Base-by-base conservation (phyloP, 2,329 filamentous ascomycete species). In the Lecanicillium sp. region DNA sequence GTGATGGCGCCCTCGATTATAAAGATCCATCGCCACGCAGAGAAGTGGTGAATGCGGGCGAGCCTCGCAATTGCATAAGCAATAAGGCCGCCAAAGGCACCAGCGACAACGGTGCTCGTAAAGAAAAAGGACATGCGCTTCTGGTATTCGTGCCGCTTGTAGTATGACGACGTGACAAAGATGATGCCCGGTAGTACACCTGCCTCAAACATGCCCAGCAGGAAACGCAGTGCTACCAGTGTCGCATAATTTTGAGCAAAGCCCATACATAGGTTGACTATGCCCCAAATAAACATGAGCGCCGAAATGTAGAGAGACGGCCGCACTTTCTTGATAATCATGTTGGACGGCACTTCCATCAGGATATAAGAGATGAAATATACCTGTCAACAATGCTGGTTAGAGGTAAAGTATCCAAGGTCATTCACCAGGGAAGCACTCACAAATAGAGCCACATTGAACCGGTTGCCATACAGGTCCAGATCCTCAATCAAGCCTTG, bases 21-120 rank as follows among this genome's bases (percentile, higher is more conserved):
- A 56, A 84, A 84, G 0, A 83, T 64, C 52, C 77, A 81, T 13
- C 74, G 62, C 78, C 79, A 84, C 3, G 77, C 79, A 4, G 66
- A 59, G 3, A 81, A 25, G 22, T 25, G 22, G 11, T 25, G 22
- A 11, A 25, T 25, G 22, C 22, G 22, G 11, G 7, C 22, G 22
- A 25, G 22, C 11, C 22, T 6, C 22, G 22, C 22, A 25, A 25
- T 25, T 11, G 22, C 66, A 34, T 65, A 72, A 3, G 71, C 70
- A 2, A 75, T 56, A 2, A 74, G 39, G 43, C 65, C 66, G 30
- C 63, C 63, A 41, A 69, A 65, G 5, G 62, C 66, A 14, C 66
- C 62, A 14, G 56, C 63, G 11, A 67, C 47, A 3, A 62, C 53
- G 2, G 62, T 63, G 17, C 61, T 63, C 46, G 58, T 58, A 51